Evolutionary conservation across 108 stramenopile genomes (phyloP), one percentile per base, ranked within the genome.

Genomic region (Skeletonema menzelii): DNA sequence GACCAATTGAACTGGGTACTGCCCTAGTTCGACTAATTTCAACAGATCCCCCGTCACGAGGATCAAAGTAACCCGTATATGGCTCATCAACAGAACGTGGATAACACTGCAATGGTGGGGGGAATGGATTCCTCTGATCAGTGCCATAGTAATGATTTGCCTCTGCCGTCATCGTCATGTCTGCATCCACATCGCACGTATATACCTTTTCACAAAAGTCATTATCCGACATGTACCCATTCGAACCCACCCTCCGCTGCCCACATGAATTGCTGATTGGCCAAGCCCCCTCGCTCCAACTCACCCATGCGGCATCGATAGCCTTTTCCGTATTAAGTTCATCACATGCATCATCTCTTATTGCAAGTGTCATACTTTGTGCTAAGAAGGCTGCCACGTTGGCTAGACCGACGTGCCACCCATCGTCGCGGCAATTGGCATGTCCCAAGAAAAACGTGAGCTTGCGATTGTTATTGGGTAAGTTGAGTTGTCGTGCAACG

Each of bases 341-440:
- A 12, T 70, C 69, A 65, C 77, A 79, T 27, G 67, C 73, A 59
- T 75, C 77, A 56, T 79, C 67, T 11, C 17, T 27, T 15, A 79
- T 79, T 65, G 77, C 56, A 8, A 74, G 64, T 46, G 73, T 28
- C 73, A 79, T 69, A 64, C 77, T 75, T 64, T 75, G 71, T 46
- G 80, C 76, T 22, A 82, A 40, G 14, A 79, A 83, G 22, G 69
- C 73, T 6, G 67, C 78, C 11, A 75, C n/a, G 44, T 83, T 79
- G 38, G 67, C 80, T 3, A 82, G 32, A 19, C 76, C 76, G 19
- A 53, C 7, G 22, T 53, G 49, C 49, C 49, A 53, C 49, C 49
- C 49, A 7, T 53, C 49, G 22, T 53, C n/a, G 7, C 19, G 49
- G 8, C 49, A 53, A n/a, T 53, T 53, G 8, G 49, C 19, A 53